A percentile compares a stretch with the other conserved stretches of the same genome.
Evolutionary conservation across 441 rosid genomes (phyloP).

Genomic region (Manihot esculenta): DNA sequence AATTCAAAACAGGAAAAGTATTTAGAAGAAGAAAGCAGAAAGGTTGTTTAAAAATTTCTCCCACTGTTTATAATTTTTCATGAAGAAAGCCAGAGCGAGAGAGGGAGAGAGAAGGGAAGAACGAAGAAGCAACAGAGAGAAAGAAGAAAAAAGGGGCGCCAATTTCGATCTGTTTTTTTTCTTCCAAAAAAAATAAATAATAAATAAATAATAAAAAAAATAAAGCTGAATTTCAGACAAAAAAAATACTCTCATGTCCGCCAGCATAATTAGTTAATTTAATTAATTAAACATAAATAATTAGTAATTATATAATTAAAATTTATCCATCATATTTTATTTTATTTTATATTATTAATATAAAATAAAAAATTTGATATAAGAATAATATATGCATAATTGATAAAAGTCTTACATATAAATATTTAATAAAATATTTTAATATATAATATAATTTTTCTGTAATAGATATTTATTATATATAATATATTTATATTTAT

Average conservation of each 20-base stretch:
- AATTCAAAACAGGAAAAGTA: background rate
- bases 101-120: background rate
- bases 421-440: too few relatives aligned
- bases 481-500: too few relatives aligned
- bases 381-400: too few relatives aligned
- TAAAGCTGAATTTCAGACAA: background rate
- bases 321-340: too few relatives aligned
- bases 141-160: constrained; percentile 51
- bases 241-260: background rate
- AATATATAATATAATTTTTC: too few relatives aligned
- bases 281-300: background rate
- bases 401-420: too few relatives aligned
- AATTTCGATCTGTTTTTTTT: constrained; percentile 33
- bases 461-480: too few relatives aligned
- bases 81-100: background rate
- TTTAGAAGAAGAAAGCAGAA: background rate
- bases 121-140: background rate
- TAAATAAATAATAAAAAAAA: too few relatives aligned
- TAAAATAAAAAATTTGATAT: too few relatives aligned
- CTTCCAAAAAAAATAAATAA: too few relatives aligned
- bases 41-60: background rate
- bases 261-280: background rate
- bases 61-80: background rate
- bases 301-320: too few relatives aligned
- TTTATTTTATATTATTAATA: too few relatives aligned